Percentiles rank a stretch among this genome's conserved stretches.
These are phyloP conservation scores for Heliosperma pusillum DNA, from an alignment of 148 eudicot species.

Conservation along the genomic window DNA sequence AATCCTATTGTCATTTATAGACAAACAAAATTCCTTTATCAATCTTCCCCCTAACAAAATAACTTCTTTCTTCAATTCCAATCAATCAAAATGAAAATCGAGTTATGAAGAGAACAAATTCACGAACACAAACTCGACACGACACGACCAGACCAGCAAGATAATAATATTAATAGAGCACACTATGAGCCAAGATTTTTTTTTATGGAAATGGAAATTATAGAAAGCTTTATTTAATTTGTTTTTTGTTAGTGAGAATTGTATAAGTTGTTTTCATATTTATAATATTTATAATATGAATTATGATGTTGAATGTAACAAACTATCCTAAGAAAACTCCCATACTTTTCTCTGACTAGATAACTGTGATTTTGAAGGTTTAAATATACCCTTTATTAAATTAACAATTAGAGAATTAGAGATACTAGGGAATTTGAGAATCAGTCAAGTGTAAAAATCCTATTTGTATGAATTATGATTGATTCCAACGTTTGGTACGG, in stretches of 20 bases:
- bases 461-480: background rate
- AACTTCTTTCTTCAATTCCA: background rate
- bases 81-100: background rate
- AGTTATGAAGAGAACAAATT: background rate
- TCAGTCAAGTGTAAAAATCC: background rate
- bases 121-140: background rate
- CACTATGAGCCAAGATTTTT: too few species aligned
- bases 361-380: background rate
- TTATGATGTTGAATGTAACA: background rate
- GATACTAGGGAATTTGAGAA: background rate
- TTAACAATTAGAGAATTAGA: background rate
- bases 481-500: too few species aligned
- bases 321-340: background rate
- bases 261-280: background rate
- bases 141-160: background rate
- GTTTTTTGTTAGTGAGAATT: background rate
- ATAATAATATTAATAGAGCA: too few species aligned
- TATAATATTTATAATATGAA: too few species aligned
- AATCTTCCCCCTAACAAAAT: background rate
- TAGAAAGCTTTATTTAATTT: too few species aligned
- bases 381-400: background rate
- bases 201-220: too few species aligned
- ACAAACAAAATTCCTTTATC: slow-evolving; percentile 4
- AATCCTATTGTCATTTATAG: slow-evolving; percentile 77
- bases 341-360: background rate